Evolutionary conservation across 495 filamentous ascomycete genomes (phyloP), one percentile per base, ranked within the genome.

Genomic region (Lepraria neglecta): DNA sequence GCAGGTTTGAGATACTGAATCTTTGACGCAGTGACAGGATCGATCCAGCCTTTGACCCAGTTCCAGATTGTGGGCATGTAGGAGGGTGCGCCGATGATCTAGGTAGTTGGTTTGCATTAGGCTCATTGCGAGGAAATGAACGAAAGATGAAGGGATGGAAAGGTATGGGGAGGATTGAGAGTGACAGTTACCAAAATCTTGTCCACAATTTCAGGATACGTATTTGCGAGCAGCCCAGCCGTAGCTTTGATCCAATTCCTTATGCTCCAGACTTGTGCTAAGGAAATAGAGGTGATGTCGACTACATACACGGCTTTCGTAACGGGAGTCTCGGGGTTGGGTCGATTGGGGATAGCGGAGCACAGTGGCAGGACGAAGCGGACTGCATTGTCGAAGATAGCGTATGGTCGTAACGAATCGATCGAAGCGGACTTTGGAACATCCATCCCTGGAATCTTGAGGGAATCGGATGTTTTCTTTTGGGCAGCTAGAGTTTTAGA

Each of bases 361-460:
- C 74, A 75, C 14, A 76, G 68, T 1, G 74, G 73, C 21, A 71
- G 53, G 10, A 73, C 63, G 28, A 74, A 70, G 0, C 71, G 69
- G 10, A 65, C 63, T 5, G 71, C 52, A 47, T 45, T 58, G 40
- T 76, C 73, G 51, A 68, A 61, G 21, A 62, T 52, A 4, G 69
- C 65, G 15, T 66, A 62, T 6, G 68, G 66, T n/a, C 68, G 55
- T 30, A 73, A 69, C 7, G 57, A 35, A 64, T 74, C 68, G 31
- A 67, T 45, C 3, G 60, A 48, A 4, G 44, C 60, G 3, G 53
- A 40, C 60, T 14, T 33, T 28, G 30, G 50, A 54, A 62, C 15
- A 28, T 46, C 28, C 47, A 48, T 10, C 17, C 7, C 31, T 50
- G 21, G 30, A 11, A 28, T 21, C 5, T 42, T 24, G 15, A 64